A percentile compares a stretch with the other conserved stretches of the same genome.
phyloP scores from a whole-genome alignment of 306 rosid species.

The Lathyrus tuberosus region DNA sequence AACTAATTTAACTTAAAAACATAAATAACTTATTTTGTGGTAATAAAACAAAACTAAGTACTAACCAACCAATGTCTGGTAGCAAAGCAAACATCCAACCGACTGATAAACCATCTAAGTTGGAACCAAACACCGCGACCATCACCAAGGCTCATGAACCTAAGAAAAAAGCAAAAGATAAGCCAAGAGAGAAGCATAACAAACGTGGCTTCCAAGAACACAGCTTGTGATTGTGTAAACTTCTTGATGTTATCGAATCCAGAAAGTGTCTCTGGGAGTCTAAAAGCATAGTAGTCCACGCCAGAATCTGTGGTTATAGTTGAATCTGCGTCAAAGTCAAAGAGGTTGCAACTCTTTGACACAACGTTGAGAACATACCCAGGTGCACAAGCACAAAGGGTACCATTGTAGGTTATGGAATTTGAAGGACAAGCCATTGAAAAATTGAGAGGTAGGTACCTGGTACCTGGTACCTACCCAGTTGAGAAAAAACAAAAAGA shows the following conservation, averaged over 20 bases:
- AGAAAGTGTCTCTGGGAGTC: conserved; percentile 63
- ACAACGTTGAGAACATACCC: conserved; percentile 57
- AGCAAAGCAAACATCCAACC: conserved; percentile 90
- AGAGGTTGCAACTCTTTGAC: conserved; percentile 52
- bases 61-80: conserved; percentile 95
- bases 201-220: conserved; percentile 88
- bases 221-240: conserved; percentile 95
- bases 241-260: conserved; percentile 76
- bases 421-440: conserved; percentile 71
- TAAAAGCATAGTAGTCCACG: conserved; percentile 52
- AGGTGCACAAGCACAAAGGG: conserved; percentile 75
- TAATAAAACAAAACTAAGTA: conserved; percentile 1
- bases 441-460: conserved; percentile 13
- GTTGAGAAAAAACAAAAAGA: background rate
- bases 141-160: conserved; percentile 68
- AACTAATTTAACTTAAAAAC: conserved; percentile 3
- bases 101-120: conserved; percentile 84
- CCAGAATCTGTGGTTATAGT: conserved; percentile 55
- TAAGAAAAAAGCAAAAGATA: conserved; percentile 59
- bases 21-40: background rate
- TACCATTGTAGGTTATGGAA: conserved; percentile 66
- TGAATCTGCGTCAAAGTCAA: conserved; percentile 50
- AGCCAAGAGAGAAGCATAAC: conserved; percentile 83
- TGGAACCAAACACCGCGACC: conserved; percentile 76
- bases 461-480: background rate